Percentiles rank a stretch among this genome's conserved stretches.
Evolutionary conservation across 306 rosid genomes (phyloP).

Genomic region (Spatholobus suberectus): DNA sequence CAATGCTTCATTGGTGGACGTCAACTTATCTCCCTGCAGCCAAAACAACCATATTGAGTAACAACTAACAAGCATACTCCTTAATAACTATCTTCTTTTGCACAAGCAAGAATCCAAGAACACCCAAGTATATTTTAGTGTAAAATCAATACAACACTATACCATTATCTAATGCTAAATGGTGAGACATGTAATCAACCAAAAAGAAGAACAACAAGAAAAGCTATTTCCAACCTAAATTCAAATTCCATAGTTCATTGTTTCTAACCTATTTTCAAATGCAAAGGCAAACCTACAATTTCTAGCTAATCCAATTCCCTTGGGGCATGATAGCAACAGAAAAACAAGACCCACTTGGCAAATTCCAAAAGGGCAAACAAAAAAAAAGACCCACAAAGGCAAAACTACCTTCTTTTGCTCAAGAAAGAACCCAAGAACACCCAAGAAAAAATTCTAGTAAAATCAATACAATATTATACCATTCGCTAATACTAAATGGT

Average conservation of each 20-base stretch:
- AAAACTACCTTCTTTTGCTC: neutral
- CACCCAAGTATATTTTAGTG: constrained; percentile 1
- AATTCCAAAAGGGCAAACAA: constrained; percentile 2
- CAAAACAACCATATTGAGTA: constrained; percentile 23
- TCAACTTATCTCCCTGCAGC: constrained; percentile 59
- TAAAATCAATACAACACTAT: constrained; percentile 18
- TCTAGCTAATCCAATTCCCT: constrained; percentile 18
- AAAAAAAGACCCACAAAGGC: too few relatives aligned
- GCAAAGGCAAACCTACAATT: constrained; percentile 17
- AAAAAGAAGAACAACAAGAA: neutral
- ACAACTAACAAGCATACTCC: constrained; percentile 17
- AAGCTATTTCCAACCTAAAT: neutral
- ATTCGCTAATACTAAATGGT: neutral
- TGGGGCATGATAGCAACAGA: neutral
- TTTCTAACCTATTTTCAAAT: constrained; percentile 15
- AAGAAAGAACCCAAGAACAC: constrained; percentile 2
- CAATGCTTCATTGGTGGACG: constrained; percentile 28
- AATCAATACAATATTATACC: neutral
- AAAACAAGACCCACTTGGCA: constrained; percentile 21
- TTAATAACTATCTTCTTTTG: neutral
- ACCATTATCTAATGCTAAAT: neutral
- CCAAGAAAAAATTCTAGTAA: constrained; percentile 3
- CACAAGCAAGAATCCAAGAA: neutral
- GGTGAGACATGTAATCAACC: neutral
- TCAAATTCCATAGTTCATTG: neutral